These are phyloP conservation scores for Bipolaris oryzae DNA, from an alignment of 2,329 filamentous ascomycete genomes.

Conservation along the genomic window DNA sequence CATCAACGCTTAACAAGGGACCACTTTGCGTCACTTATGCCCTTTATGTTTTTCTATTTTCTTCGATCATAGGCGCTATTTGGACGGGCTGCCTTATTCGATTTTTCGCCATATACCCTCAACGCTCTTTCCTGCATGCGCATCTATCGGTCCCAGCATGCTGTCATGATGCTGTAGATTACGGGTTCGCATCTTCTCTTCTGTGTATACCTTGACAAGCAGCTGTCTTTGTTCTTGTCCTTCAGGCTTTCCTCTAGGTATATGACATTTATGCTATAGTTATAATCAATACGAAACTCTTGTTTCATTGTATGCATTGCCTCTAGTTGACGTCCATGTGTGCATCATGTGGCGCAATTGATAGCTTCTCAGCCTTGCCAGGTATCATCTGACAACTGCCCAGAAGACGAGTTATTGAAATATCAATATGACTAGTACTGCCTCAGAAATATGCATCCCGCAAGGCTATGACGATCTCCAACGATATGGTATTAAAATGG, in stretches of 20 bases:
- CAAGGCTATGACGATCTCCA: too few species aligned
- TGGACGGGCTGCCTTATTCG: constrained; percentile 19
- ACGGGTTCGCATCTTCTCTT: constrained; percentile 17
- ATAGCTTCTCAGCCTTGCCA: too few species aligned
- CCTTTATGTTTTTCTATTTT: constrained; percentile 4
- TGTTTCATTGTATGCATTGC: not conserved
- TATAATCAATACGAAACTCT: constrained; percentile 7
- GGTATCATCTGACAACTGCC: too few species aligned
- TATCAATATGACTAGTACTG: too few species aligned
- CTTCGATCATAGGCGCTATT: constrained; percentile 5
- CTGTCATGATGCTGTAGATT: constrained; percentile 11
- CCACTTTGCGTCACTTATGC: not conserved
- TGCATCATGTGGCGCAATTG: not conserved
- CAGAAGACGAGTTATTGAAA: too few species aligned
- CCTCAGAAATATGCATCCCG: too few species aligned
- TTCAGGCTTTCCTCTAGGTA: not conserved
- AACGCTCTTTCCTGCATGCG: constrained; percentile 30
- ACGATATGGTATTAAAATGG: too few species aligned
- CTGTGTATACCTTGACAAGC: constrained; percentile 18
- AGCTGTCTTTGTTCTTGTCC: constrained; percentile 7
- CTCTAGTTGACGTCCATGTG: not conserved
- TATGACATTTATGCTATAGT: constrained; percentile 6
- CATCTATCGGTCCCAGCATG: constrained; percentile 15
- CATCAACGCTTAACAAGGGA: constrained; percentile 52
- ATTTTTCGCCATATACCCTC: constrained; percentile 38